phyloP scores from a whole-genome alignment of 179 eudicot species.

The Patellifolia procumbens region DNA sequence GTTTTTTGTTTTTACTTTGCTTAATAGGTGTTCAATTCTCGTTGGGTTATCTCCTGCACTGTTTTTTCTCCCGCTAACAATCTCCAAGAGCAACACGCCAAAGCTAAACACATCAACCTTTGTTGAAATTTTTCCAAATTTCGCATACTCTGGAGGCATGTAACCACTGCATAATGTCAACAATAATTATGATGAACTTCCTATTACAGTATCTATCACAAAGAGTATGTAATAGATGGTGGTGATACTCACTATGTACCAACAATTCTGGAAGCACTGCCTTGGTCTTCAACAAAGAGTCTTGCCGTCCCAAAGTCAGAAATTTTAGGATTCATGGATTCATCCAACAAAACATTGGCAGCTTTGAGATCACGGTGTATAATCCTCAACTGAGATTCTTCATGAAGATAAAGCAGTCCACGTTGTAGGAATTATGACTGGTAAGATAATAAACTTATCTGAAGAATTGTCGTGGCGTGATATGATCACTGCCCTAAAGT shows the following conservation, averaged over 20 bases:
- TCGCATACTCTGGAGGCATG: conserved; percentile 34
- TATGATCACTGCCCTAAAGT: too few relatives aligned
- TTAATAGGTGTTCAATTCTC: conserved; percentile 19
- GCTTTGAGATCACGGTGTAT: too few relatives aligned
- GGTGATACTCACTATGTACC: conserved; percentile 29
- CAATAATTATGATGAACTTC: not conserved
- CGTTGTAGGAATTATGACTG: too few relatives aligned
- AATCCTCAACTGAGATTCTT: conserved; percentile 27
- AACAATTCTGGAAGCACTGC: conserved; percentile 20
- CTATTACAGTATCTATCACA: too few relatives aligned
- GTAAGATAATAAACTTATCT: too few relatives aligned
- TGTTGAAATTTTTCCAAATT: conserved; percentile 22
- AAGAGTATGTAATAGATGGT: not conserved
- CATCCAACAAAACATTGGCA: conserved; percentile 27
- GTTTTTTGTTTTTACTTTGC: conserved; percentile 31
- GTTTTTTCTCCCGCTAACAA: conserved; percentile 23
- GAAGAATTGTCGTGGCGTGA: too few relatives aligned
- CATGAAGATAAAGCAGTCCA: conserved; percentile 28
- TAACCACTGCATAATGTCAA: conserved; percentile 24
- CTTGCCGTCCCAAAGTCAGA: conserved; percentile 35
- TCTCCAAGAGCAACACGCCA: conserved; percentile 31
- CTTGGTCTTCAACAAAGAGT: conserved; percentile 21
- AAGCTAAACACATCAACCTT: conserved; percentile 34
- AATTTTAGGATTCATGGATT: conserved; percentile 24
- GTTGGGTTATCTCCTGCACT: not conserved